Conservation (phyloP, 208 protist species). For the Acanthamoeba lugdunensis region DNA sequence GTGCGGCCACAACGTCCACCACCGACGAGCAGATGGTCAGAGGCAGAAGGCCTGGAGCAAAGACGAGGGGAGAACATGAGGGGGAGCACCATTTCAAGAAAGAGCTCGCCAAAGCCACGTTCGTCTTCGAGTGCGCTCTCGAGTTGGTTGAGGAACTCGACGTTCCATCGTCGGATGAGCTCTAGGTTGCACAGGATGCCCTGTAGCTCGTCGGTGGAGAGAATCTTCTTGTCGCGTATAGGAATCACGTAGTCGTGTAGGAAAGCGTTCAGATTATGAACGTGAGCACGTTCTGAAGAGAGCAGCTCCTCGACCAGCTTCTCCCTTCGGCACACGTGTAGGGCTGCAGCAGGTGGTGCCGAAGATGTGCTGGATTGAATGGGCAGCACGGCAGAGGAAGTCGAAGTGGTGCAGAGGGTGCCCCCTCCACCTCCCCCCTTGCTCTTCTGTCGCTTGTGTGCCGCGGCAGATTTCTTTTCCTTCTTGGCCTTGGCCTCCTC, state of each 20-base stretch:
- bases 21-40: not conserved
- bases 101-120: conserved; percentile 53
- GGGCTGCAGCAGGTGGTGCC: not conserved
- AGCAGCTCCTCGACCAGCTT: conserved; percentile 65
- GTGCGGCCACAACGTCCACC: not conserved
- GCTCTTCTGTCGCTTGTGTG: conserved; percentile 14
- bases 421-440: not conserved
- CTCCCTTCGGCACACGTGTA: not conserved
- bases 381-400: not conserved
- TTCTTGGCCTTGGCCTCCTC: not conserved
- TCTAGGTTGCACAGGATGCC: conserved; percentile 60
- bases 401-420: not conserved
- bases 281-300: conserved; percentile 47
- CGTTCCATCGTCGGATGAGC: conserved; percentile 70
- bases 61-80: not conserved
- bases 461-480: not conserved
- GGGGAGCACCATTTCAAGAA: conserved; percentile 40
- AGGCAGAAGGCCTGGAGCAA: not conserved
- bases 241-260: conserved; percentile 69
- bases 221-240: conserved; percentile 61
- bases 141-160: conserved; percentile 49
- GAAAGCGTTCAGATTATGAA: conserved; percentile 53
- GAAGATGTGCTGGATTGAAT: not conserved
- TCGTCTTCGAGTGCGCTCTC: conserved; percentile 61
- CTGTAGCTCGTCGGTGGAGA: conserved; percentile 38